Percentiles rank a stretch among this genome's conserved stretches.
Conservation (phyloP, 805 yeast genomes). For the Schizosaccharomyces pombe region DNA sequence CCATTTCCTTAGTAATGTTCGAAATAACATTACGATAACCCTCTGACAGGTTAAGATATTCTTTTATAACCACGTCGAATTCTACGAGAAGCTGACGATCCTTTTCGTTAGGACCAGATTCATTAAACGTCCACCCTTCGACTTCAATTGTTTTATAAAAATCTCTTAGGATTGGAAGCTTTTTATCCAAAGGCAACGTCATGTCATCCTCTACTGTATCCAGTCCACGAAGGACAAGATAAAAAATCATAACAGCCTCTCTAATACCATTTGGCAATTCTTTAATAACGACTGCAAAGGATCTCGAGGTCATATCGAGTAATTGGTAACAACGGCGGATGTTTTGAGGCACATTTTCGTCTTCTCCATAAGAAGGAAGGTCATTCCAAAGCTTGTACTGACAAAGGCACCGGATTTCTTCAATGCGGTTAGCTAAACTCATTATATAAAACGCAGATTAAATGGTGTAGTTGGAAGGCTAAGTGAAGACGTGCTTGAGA, state of each 20-base stretch:
- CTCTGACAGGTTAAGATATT: constrained; percentile 49
- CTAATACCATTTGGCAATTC: constrained; percentile 80
- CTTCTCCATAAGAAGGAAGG: constrained; percentile 28
- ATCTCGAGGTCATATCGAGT: constrained; percentile 52
- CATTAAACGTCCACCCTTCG: constrained; percentile 50
- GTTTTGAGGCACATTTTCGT: constrained; percentile 20
- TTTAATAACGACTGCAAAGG: constrained; percentile 80
- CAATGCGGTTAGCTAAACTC: not conserved
- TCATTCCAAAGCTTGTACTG: constrained; percentile 28
- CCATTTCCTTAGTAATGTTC: constrained; percentile 69
- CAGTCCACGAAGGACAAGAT: constrained; percentile 64
- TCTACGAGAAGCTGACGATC: constrained; percentile 66
- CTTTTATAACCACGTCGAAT: constrained; percentile 44
- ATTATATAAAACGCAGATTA: no score
- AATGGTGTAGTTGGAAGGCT: no score
- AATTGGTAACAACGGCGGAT: constrained; percentile 44
- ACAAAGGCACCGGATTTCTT: constrained; percentile 1
- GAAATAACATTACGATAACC: constrained; percentile 56
- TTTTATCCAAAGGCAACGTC: constrained; percentile 48
- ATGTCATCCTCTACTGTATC: constrained; percentile 94
- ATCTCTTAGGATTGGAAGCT: constrained; percentile 46
- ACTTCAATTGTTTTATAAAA: constrained; percentile 42
- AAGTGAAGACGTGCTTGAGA: no score
- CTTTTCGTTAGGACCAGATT: constrained; percentile 32
- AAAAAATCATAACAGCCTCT: constrained; percentile 60